A percentile compares a stretch with the other conserved stretches of the same genome.
phyloP scores from a whole-genome alignment of 805 yeast species.

The Metschnikowia aberdeeniae region DNA sequence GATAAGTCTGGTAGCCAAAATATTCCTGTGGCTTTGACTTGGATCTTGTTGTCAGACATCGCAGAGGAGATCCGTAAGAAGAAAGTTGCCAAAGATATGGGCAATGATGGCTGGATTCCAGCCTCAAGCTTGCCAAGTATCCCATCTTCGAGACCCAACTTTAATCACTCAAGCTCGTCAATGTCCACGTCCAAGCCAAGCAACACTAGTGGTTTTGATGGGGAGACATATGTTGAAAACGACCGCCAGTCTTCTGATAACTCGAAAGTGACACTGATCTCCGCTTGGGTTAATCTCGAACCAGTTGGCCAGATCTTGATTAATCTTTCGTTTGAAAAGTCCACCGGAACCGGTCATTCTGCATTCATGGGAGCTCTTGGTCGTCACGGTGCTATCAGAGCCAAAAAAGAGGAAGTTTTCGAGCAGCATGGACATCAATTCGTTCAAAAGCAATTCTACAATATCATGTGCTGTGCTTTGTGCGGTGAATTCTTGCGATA shows the following conservation, averaged over 20 bases:
- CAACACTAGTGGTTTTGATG: background rate
- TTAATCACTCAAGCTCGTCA: conserved; percentile 3
- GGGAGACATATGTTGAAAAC: background rate
- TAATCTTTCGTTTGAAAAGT: conserved; percentile 73
- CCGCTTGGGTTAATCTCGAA: conserved; percentile 86
- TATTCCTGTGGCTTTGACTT: conserved; percentile 86
- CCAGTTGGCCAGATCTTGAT: conserved; percentile 89
- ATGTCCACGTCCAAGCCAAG: background rate
- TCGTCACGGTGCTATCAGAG: conserved; percentile 98
- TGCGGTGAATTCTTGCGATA: conserved; percentile 94
- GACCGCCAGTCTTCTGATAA: conserved; percentile 5
- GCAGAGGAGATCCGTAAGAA: conserved; percentile 93
- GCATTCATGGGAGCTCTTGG: conserved; percentile 46
- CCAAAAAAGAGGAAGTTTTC: conserved; percentile 82
- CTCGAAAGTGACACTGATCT: conserved; percentile 42
- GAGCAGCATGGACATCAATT: conserved; percentile 98
- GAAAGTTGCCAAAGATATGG: conserved; percentile 65
- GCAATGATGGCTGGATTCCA: conserved; percentile 81
- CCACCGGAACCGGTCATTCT: conserved; percentile 32
- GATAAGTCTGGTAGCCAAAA: conserved; percentile 66
- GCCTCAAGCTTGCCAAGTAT: conserved; percentile 50
- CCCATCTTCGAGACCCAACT: conserved; percentile 5
- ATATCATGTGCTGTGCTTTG: conserved; percentile 94
- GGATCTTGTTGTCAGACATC: conserved; percentile 87
- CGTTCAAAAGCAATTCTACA: conserved; percentile 91